phyloP scores from a whole-genome alignment of 1,284 basidiomycete genomes.

The Heterobasidion parviporum region DNA sequence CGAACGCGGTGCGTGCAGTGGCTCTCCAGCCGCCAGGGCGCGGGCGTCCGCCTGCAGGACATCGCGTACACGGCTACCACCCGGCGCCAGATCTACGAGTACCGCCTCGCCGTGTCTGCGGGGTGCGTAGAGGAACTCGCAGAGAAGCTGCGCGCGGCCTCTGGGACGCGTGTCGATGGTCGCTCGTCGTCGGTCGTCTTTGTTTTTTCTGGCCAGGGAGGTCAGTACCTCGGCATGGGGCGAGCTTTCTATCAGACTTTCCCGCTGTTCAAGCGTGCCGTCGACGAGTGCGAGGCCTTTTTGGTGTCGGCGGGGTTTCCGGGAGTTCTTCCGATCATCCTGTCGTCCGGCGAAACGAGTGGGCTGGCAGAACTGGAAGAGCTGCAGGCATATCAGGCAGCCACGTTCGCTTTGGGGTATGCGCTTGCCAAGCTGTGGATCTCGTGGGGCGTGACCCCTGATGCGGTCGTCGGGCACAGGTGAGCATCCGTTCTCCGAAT shows the following conservation, averaged over 20 bases:
- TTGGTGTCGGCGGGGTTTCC: constrained; percentile 41
- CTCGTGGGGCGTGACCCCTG: constrained; percentile 53
- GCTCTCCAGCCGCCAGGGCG: constrained; percentile 25
- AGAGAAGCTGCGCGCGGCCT: constrained; percentile 29
- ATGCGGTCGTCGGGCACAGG: constrained; percentile 61
- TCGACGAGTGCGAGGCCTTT: constrained; percentile 50
- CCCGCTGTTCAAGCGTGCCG: constrained; percentile 34
- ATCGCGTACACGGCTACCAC: constrained; percentile 60
- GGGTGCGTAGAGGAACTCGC: constrained; percentile 33
- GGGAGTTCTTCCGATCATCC: constrained; percentile 41
- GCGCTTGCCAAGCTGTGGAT: constrained; percentile 53
- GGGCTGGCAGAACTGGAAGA: constrained; percentile 19
- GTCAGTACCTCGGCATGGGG: constrained; percentile 62
- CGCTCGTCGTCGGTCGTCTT: constrained; percentile 35
- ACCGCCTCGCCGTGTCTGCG: constrained; percentile 42
- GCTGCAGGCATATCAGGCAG: constrained; percentile 42
- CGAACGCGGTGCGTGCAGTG: constrained; percentile 37
- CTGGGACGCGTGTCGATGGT: constrained; percentile 21
- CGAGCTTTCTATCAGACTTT: constrained; percentile 39
- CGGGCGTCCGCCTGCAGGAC: constrained; percentile 29
- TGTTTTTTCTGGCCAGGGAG: constrained; percentile 66
- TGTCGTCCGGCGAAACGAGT: constrained; percentile 13
- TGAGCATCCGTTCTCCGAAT: constrained; percentile 18
- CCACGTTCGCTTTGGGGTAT: constrained; percentile 54
- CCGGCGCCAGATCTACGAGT: constrained; percentile 46